Evolutionary conservation across 805 yeast genomes (phyloP), one percentile per base, ranked within the genome.

Genomic region (Metschnikowia picachoensis): DNA sequence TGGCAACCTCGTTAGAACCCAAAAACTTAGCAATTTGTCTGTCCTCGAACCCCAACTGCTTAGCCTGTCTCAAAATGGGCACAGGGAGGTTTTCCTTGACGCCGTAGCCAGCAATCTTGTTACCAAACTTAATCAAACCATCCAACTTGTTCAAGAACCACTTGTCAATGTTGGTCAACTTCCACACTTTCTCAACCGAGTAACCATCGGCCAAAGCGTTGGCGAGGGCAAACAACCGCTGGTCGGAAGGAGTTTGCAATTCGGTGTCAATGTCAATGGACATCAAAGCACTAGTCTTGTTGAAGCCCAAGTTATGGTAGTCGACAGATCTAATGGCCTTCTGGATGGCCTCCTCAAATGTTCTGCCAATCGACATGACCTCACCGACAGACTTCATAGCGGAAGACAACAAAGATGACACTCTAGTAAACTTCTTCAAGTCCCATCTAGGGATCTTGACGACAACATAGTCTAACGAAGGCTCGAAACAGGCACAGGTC

Each of bases 361-460:
- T 92, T 68, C 99, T 80, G 62, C 99, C 99, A 62, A 92, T 88
- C 57, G 92, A 80, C 99, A 92, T 92, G 43, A 94, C 98, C 69
- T 92, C 99, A 76, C 99, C 99, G 55, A 92, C 98, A 51, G 97
- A 90, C 73, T 92, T 92, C 99, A 92, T 92, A 29, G 96, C 82
- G 2, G 97, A 90, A 9, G 94, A 85, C 58, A 92, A 79, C 65
- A 83, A 77, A 43, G 87, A 83, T 16, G 95, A 86, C 33, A 92
- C 98, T 66, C 96, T 80, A 51, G 92, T 87, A 72, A 92, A 92
- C 72, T 92, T 92, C 76, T 87, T 87, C 72, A 92, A 79, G 72
- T 92, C 99, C 99, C 99, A 92, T 74, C 98, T 82, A 68, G 99
- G 99, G 68, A 92, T 94, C 79, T 92, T 92, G 44, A 89, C 95